Conservation (phyloP, 2,329 filamentous ascomycete genomes). For the Aspergillus vadensis region DNA sequence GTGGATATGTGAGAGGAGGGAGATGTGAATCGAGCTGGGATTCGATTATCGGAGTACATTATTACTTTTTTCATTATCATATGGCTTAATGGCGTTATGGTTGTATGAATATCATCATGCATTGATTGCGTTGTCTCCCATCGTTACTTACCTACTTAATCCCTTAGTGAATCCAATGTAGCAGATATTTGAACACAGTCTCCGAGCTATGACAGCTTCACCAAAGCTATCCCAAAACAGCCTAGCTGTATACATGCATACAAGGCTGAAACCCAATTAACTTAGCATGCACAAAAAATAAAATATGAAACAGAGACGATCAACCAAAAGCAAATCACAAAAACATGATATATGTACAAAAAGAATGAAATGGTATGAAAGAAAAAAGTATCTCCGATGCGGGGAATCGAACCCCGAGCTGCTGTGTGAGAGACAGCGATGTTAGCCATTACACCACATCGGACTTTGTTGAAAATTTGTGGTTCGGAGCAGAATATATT, state of each 20-base stretch:
- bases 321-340: too few relatives aligned
- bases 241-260: not conserved
- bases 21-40: not conserved
- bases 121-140: not conserved
- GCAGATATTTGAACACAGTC: too few relatives aligned
- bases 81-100: constrained; percentile 1
- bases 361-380: not conserved
- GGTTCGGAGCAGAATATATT: not conserved
- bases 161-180: too few relatives aligned
- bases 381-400: constrained; percentile 19
- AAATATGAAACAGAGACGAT: not conserved
- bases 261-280: not conserved
- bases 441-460: constrained; percentile 31
- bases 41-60: not conserved
- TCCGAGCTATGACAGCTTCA: too few relatives aligned
- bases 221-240: not conserved
- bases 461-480: constrained; percentile 4
- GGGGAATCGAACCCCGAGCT: constrained; percentile 31
- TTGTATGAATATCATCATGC: constrained; percentile 2
- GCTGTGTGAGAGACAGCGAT: constrained; percentile 31
- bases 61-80: not conserved
- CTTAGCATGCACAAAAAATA: not conserved
- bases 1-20: not conserved
- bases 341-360: not conserved
- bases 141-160: too few relatives aligned